Evolutionary conservation across 768 basidiomycete species (phyloP), one percentile per base, ranked within the genome.

Genomic region (Naganishia onofrii): DNA sequence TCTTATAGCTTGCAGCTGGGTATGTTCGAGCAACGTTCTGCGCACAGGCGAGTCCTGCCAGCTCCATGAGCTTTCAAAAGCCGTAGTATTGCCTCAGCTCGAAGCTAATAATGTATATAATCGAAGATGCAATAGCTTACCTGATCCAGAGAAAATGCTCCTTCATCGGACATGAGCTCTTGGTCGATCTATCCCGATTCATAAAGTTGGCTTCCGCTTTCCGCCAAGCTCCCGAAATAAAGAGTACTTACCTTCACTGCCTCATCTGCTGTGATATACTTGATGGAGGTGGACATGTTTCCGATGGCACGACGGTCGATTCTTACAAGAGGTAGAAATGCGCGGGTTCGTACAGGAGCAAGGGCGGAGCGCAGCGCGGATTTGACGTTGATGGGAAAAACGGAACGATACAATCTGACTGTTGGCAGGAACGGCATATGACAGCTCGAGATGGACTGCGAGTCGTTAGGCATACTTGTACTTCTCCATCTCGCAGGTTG

Each of bases 91-190:
- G n/a, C n/a, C n/a, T 12, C 23, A 44, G 34, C 3, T 28, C 7
- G 48, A 28, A 21, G 15, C 12, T 13, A 26, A 15, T n/a, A n/a
- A n/a, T n/a, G n/a, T n/a, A n/a, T n/a, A n/a, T n/a, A n/a, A n/a
- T n/a, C n/a, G n/a, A n/a, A n/a, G n/a, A n/a, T 28, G 28, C 13
- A 15, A 66, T 12, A 21, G 42, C 76, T 67, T 70, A 89, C 92
- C 85, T 95, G 95, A 76, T 98, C 94, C 52, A 98, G 82, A 78
- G 92, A 94, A 84, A 95, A 98, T 5, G 93, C 93, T 0, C 93
- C 93, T 15, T 76, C 74, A n/a, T 84, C 83, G 72, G 85, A 88
- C 95, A 98, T 97, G 57, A 98, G 87, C 77, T 96, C 91, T 76
- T 91, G 89, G 76, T 98, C 95, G 65, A 98, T 94, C 91, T 93